Base-by-base conservation (phyloP, 169 alveolate species). In the Plasmodium gonderi region DNA sequence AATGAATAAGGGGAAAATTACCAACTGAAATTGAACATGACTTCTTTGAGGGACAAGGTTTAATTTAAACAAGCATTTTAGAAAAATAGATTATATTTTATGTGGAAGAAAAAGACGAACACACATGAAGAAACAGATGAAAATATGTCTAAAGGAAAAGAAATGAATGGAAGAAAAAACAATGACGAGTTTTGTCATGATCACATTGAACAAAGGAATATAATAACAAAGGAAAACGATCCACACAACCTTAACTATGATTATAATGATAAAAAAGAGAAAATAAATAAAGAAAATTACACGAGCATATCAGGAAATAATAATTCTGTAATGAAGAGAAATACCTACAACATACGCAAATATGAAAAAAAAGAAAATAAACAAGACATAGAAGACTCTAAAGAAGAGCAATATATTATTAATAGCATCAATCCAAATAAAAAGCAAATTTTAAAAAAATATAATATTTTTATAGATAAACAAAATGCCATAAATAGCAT, bases 401-500 rank as follows among this genome's bases (percentile, higher is more conserved):
- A 26, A 38, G 36, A 14, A 0, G 64, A 31, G 26, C 5, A 12
- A 2, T 3, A 29, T n/a, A n/a, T n/a, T n/a, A n/a, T n/a, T 44
- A 29, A 77, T 8, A 31, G 40, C 38, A 31, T 12, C 60, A 44
- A 26, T 29, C 2, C 31, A 12, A 17, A 45, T 5, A 5, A 69
- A 3, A 45, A 47, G 31, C 44, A 33, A 14, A 14, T 8, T 14
- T 11, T 40, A 7, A 38, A 74, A 69, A 36, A 69, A 5, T 83
- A 69, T 60, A 72, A 36, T 11, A 72, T 83, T 3, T 69, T 83
- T 3, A 47, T 83, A 83, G 92, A 83, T 83, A 83, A 69, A 9
- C 11, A 47, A 72, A 60, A 64, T 42, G 92, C 92, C 20, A 17
- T 83, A 47, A 83, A 83, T 9, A 83, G 92, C 31, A 69, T 83